phyloP scores from a whole-genome alignment of 371 early-diverging fungal species.

The Parasitella parasitica region DNA sequence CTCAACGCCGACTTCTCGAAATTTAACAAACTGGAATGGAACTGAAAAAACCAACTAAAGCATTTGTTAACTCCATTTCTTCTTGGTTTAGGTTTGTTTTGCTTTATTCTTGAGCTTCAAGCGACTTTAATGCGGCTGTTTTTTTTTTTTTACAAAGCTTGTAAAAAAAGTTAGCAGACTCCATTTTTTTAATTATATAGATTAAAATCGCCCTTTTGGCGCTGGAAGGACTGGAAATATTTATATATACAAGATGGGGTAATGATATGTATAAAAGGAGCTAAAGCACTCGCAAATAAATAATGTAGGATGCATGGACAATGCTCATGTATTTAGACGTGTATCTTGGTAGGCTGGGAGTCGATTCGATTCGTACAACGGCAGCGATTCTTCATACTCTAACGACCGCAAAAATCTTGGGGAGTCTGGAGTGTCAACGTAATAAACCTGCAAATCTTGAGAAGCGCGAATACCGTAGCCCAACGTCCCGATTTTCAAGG shows the following conservation, averaged over 20 bases:
- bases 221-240: too few species aligned
- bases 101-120: too few species aligned
- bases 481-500: slow-evolving; percentile 37
- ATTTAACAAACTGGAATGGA: too few species aligned
- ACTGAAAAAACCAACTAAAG: too few species aligned
- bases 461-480: slow-evolving; percentile 39
- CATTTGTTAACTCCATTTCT: too few species aligned
- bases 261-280: background rate
- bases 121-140: too few species aligned
- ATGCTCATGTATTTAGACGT: background rate
- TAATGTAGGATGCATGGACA: background rate
- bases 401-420: slow-evolving; percentile 31
- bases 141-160: too few species aligned
- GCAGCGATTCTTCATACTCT: slow-evolving; percentile 36
- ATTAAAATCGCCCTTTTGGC: too few species aligned
- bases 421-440: background rate
- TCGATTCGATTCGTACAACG: slow-evolving; percentile 25
- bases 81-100: too few species aligned
- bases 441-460: slow-evolving; percentile 17
- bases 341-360: slow-evolving; percentile 16
- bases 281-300: background rate
- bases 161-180: too few species aligned
- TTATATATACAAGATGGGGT: background rate
- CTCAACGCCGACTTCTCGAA: too few species aligned
- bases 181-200: too few species aligned